Evolutionary conservation across 2,329 filamentous ascomycete species (phyloP), one percentile per base, ranked within the genome.

Genomic region (Monilinia polystroma): DNA sequence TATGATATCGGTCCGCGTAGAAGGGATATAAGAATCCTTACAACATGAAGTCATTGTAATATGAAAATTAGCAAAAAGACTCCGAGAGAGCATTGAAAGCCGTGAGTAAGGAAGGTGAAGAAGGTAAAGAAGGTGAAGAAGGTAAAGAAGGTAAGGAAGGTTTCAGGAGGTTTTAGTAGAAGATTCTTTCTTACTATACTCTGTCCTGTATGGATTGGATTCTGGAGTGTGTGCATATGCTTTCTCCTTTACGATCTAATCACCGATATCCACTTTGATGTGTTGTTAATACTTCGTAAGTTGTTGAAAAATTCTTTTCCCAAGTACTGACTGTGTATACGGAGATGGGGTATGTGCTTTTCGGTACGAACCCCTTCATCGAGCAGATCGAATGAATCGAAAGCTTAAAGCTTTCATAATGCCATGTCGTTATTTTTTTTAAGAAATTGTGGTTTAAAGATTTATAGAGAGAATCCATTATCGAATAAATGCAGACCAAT

Each of bases 221-320:
- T 20, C 32, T 35, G 5, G 18, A 20, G 16, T 16, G 7, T 47
- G 18, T 47, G 43, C 18, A 35, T 55, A 56, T 56, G 14, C 53
- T 41, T 56, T 23, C 20, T 23, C 23, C 10, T 20, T 56, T 14
- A 23, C 43, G 20, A 60, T 60, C 57, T 35, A 35, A 49, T 49
- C 29, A 43, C 26, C 57, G 43, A 38, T 49, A 29, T 35, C 57
- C 57, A 60, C 43, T 49, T 60, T 51, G 57, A 60, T 60, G 57
- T 60, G 43, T 49, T 60, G 57, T 60, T 60, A 35, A 58, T 41
- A 23, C 32, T 32, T 32, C 4, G 3, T 32, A 35, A 35, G 32
- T 35, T 35, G 18, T 35, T 59, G 26, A 23, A 47, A 59, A 49
- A 20, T 16, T 43, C 26, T 59, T 35, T 59, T 47, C 32, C 32